Conservation (phyloP, 2,329 filamentous ascomycete genomes). For the Sodiomyces alkalinus region DNA sequence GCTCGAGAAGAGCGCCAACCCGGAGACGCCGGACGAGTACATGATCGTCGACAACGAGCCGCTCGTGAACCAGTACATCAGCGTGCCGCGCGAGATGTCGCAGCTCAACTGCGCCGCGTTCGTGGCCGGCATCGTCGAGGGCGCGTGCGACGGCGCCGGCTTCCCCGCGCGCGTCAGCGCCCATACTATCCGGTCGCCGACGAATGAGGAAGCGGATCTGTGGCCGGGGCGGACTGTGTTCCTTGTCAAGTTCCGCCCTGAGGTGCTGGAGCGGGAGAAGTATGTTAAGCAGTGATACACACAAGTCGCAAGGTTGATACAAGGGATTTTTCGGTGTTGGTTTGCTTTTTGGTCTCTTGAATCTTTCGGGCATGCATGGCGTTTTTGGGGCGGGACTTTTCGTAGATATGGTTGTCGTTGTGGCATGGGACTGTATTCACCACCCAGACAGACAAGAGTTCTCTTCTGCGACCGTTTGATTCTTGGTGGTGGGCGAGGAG, state of each 20-base stretch:
- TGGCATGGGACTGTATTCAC: too few species aligned
- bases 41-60: slow-evolving; percentile 99
- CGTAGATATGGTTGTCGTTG: too few species aligned
- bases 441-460: too few species aligned
- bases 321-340: not conserved
- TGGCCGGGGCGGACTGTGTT: slow-evolving; percentile 97
- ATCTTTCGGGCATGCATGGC: too few species aligned
- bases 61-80: slow-evolving; percentile 86
- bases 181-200: slow-evolving; percentile 50
- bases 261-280: slow-evolving; percentile 82
- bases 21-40: slow-evolving; percentile 81
- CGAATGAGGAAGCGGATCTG: slow-evolving; percentile 52
- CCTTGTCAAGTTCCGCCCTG: slow-evolving; percentile 79
- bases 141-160: slow-evolving; percentile 82
- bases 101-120: slow-evolving; percentile 94
- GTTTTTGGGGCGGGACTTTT: too few species aligned
- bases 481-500: too few species aligned
- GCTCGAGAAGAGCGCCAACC: slow-evolving; percentile 73
- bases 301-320: not conserved
- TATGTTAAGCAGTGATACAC: slow-evolving; percentile 31
- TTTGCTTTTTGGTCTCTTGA: not conserved
- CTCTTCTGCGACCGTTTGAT: too few species aligned
- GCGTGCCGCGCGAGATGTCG: slow-evolving; percentile 86
- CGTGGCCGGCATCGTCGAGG: slow-evolving; percentile 89
- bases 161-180: slow-evolving; percentile 83